phyloP scores from a whole-genome alignment of 2,329 filamentous ascomycete genomes.

The Colletotrichum sp. region DNA sequence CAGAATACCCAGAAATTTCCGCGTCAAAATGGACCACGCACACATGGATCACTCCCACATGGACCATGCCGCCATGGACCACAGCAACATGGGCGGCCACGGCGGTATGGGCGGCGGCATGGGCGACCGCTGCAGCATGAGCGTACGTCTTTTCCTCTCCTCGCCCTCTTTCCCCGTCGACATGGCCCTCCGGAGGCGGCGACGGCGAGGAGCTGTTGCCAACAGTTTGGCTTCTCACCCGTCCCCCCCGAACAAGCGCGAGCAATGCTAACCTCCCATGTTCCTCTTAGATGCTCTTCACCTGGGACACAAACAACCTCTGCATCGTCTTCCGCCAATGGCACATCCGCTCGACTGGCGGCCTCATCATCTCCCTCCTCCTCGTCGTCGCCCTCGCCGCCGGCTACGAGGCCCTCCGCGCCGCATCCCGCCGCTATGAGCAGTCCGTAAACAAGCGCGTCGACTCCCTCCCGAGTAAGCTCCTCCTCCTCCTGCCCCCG shows the following conservation, averaged over 20 bases:
- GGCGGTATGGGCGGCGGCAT: constrained; percentile 63
- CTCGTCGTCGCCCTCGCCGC: constrained; percentile 83
- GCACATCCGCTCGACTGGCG: constrained; percentile 78
- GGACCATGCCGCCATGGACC: constrained; percentile 52
- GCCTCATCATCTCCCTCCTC: constrained; percentile 82
- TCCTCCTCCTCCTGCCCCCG: constrained; percentile 1
- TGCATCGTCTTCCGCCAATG: constrained; percentile 95
- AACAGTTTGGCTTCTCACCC: neutral
- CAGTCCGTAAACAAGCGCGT: constrained; percentile 51
- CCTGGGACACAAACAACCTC: constrained; percentile 90
- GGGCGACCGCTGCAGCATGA: constrained; percentile 84
- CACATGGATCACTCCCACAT: constrained; percentile 49
- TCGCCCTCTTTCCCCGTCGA: neutral
- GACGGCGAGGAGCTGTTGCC: neutral
- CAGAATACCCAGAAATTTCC: neutral
- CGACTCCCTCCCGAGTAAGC: constrained; percentile 59
- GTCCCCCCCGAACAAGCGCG: neutral
- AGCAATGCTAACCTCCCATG: constrained; percentile 18
- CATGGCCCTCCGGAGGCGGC: neutral
- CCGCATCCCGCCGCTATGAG: constrained; percentile 80
- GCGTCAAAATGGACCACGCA: neutral
- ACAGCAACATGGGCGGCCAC: constrained; percentile 50
- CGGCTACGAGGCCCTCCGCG: constrained; percentile 91
- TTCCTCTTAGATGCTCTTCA: constrained; percentile 86
- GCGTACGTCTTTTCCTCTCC: constrained; percentile 59